Conservation (phyloP, 2,329 filamentous ascomycete genomes). For the Colletotrichum somersetense region DNA sequence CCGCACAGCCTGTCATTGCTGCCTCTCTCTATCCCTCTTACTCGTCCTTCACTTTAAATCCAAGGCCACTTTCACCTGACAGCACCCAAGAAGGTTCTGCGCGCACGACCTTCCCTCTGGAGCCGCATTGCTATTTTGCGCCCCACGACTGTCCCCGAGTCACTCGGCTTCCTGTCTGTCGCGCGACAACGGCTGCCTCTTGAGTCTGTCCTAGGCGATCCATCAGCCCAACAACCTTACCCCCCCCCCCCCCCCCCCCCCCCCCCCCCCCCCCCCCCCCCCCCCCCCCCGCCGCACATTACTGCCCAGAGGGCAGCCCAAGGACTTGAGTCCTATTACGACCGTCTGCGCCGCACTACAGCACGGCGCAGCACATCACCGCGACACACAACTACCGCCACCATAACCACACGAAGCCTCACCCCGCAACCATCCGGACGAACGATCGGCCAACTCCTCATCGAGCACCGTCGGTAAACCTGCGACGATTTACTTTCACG, state of each 20-base stretch:
- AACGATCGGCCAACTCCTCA: conserved; percentile 22
- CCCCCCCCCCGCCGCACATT: too few relatives aligned
- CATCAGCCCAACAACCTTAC: conserved; percentile 23
- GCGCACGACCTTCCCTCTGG: conserved; percentile 1
- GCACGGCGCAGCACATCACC: conserved; percentile 3
- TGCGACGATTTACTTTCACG: conserved; percentile 1
- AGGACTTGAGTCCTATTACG: too few relatives aligned
- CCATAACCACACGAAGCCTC: conserved; percentile 26
- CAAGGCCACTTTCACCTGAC: conserved; percentile 11
- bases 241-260: too few relatives aligned
- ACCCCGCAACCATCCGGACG: conserved; percentile 30
- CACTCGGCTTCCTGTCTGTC: conserved; percentile 3
- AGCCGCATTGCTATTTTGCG: conserved; percentile 5
- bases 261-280: too few relatives aligned
- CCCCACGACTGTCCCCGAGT: conserved; percentile 9
- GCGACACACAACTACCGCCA: conserved; percentile 1
- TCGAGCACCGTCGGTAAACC: conserved; percentile 2
- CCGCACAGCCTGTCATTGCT: conserved; percentile 8
- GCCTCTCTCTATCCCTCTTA: not conserved
- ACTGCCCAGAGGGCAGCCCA: too few relatives aligned
- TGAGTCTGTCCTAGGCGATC: conserved; percentile 18
- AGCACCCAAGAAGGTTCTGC: not conserved
- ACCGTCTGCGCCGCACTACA: too few relatives aligned
- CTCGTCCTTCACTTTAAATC: conserved; percentile 4
- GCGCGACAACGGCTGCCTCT: conserved; percentile 26